Evolutionary conservation across 2,329 filamentous ascomycete species (phyloP), one percentile per base, ranked within the genome.

Genomic region (Aspergillus tamarii): DNA sequence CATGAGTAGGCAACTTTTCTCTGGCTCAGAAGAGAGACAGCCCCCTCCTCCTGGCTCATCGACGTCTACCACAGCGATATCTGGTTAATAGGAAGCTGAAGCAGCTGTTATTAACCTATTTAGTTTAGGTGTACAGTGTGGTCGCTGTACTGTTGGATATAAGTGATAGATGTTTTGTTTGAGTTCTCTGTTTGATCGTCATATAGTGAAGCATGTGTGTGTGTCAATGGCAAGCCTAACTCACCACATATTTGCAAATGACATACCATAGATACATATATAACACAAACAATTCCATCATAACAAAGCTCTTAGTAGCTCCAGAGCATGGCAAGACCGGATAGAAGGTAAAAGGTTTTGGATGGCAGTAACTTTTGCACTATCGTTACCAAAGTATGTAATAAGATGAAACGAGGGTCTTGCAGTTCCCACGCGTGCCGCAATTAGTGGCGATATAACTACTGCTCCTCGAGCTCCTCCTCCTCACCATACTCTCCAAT

Each of bases 401-500:
- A 36, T 55, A 30, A 55, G 34, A 39, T 39, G 28, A 6, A 28
- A 55, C 19, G 30, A 36, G 52, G 32, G 32, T 39, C 30, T 36
- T 39, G 34, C 10, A 14, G 19, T 39, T 9, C 32, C 32, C 52
- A 23, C 16, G 11, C 21, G 9, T 39, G 52, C n/a, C 52, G 9
- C n/a, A 23, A 12, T 28, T 9, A 19, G 16, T 52, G 28, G 7
- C n/a, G 32, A 39, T 11, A 19, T 34, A 23, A 26, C 52, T 39
- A 39, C 32, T 55, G 23, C n/a, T 55, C 52, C 52, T 55, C 52
- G 30, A 3, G 2, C 52, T 55, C 52, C 52, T 55, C 52, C 32
- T 39, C 52, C 52, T 55, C 52, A n/a, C 11, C 32, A 23, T 82
- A 84, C 80, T 95, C 94, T 80, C 96, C 93, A 9, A 8, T 8